Percentiles rank a stretch among this genome's conserved stretches.
These are phyloP conservation scores for Xylaria scruposa DNA, from an alignment of 495 filamentous ascomycete genomes.

Conservation along the genomic window DNA sequence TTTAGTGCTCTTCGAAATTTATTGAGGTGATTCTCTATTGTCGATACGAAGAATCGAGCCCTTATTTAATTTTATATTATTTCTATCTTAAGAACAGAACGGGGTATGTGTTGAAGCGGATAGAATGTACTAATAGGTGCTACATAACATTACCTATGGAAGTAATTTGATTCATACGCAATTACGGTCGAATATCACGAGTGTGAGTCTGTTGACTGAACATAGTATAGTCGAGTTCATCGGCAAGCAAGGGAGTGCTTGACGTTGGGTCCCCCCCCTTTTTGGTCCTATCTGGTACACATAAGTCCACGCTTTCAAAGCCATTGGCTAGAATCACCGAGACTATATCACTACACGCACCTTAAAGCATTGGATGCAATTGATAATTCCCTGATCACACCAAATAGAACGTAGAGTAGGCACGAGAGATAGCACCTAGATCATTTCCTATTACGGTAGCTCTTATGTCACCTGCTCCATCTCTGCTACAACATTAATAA, in stretches of 20 bases:
- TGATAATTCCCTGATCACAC: not conserved
- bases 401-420: not conserved
- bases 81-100: not conserved
- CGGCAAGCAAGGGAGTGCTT: not conserved
- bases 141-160: not conserved
- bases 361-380: not conserved
- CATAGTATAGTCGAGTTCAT: not conserved
- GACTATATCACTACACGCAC: not conserved
- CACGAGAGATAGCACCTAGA: too few species aligned
- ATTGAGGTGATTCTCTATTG: not conserved
- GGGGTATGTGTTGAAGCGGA: not conserved
- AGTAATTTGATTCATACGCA: not conserved
- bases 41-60: not conserved
- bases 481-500: too few species aligned
- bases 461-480: too few species aligned
- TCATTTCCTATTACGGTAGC: too few species aligned
- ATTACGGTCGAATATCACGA: not conserved
- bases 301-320: not conserved
- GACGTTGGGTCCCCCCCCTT: not conserved
- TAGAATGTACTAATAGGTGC: not conserved
- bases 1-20: not conserved
- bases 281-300: not conserved
- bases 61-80: not conserved
- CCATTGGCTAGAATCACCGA: too few species aligned
- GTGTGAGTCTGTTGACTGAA: not conserved